Conservation (phyloP, 345 rosid species). For the Noccaea bulbosa region DNA sequence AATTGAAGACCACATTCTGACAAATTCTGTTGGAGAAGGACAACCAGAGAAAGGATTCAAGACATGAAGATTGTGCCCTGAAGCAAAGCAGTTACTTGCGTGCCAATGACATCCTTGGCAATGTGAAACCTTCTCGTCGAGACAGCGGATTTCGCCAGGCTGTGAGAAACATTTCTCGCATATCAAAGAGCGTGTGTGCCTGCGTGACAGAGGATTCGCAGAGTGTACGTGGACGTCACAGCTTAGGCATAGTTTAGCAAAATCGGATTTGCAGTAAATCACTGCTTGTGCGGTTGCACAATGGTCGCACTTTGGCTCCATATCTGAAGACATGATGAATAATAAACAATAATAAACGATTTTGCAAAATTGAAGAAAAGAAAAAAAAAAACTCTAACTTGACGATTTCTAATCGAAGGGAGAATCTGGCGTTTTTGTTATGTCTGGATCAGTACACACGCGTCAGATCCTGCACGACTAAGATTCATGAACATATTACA, state of each 20-base stretch:
- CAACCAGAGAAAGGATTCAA: conserved; percentile 62
- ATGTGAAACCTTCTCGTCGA: conserved; percentile 56
- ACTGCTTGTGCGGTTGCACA: conserved; percentile 58
- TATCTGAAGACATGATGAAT: conserved; percentile 19
- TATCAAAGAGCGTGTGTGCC: conserved; percentile 66
- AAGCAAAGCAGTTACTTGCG: conserved; percentile 47
- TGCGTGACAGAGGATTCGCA: conserved; percentile 63
- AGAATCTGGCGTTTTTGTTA: not conserved
- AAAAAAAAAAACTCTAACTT: not conserved
- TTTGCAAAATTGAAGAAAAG: not conserved
- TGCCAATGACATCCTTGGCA: conserved; percentile 73
- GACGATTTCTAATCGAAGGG: not conserved
- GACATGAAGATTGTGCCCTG: conserved; percentile 52
- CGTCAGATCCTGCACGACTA: conserved; percentile 21
- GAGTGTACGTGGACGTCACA: conserved; percentile 74
- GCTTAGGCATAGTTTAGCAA: conserved; percentile 65
- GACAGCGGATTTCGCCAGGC: conserved; percentile 54
- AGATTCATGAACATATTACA: conserved; percentile 24
- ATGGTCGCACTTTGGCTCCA: conserved; percentile 64
- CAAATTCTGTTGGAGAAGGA: conserved; percentile 60
- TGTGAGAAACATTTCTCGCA: conserved; percentile 69
- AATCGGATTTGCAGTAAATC: conserved; percentile 71
- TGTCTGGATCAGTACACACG: not conserved
- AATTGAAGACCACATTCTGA: conserved; percentile 62
- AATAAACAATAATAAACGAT: not conserved